A percentile compares a stretch with the other conserved stretches of the same genome.
Evolutionary conservation across 768 basidiomycete species (phyloP).

Genomic region (Podaxis carcinomalis): DNA sequence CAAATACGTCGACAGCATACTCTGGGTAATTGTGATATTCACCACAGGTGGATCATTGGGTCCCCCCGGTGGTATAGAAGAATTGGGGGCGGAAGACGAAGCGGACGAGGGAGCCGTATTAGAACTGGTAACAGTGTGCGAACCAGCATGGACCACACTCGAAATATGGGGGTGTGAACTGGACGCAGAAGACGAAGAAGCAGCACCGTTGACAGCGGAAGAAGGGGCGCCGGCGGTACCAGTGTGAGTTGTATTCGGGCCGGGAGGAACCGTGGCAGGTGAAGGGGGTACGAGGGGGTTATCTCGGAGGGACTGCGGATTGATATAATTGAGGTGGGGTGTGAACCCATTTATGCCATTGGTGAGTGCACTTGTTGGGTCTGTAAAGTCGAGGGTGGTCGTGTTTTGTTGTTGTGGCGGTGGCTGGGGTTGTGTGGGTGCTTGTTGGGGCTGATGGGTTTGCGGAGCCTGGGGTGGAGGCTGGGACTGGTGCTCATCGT

Average conservation of each 20-base stretch:
- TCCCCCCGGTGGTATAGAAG: slow-evolving; percentile 15
- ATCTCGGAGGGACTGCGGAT: slow-evolving; percentile 37
- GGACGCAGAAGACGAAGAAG: slow-evolving; percentile 2
- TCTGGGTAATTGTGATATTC: slow-evolving; percentile 52
- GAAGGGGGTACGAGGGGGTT: slow-evolving; percentile 19
- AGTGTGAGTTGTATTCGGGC: slow-evolving; percentile 8
- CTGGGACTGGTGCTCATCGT: slow-evolving; percentile 42
- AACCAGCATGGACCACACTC: slow-evolving; percentile 11
- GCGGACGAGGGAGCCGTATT: slow-evolving; percentile 8
- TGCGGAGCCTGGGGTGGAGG: slow-evolving; percentile 22
- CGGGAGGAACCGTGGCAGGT: slow-evolving; percentile 20
- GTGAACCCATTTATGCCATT: slow-evolving; percentile 24
- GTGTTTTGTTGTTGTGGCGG: slow-evolving; percentile 16
- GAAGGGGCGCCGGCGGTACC: slow-evolving; percentile 5
- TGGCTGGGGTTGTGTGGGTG: slow-evolving; percentile 4
- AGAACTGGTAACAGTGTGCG: slow-evolving; percentile 13
- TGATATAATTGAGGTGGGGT: slow-evolving; percentile 32
- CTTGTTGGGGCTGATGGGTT: slow-evolving; percentile 3
- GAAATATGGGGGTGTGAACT: slow-evolving; percentile 2
- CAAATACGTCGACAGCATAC: slow-evolving; percentile 50
- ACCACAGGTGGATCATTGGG: slow-evolving; percentile 15
- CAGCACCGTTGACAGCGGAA: slow-evolving; percentile 4
- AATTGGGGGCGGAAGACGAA: slow-evolving; percentile 10
- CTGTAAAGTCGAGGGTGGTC: slow-evolving; percentile 30
- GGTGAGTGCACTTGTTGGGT: slow-evolving; percentile 23